Evolutionary conservation across 352 stramenopile species (phyloP).

Genomic region (Elongisporangium anandrum): DNA sequence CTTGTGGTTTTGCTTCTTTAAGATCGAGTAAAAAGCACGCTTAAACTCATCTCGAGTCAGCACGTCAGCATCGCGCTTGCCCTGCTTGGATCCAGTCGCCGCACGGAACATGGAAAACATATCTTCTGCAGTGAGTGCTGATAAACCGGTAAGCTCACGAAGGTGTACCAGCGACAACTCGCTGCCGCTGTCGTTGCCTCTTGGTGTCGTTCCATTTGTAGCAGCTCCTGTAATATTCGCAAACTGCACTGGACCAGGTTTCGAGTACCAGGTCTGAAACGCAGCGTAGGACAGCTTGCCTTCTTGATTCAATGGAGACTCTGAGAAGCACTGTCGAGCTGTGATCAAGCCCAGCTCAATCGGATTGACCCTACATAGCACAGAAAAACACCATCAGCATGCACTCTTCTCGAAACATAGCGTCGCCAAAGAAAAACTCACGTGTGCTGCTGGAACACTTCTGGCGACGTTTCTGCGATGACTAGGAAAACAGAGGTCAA

Average conservation of each 20-base stretch:
- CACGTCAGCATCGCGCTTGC: constrained; percentile 9
- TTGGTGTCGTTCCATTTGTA: background rate
- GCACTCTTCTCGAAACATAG: background rate
- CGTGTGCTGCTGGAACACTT: constrained; percentile 72
- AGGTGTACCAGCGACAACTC: constrained; percentile 26
- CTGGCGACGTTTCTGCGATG: constrained; percentile 57
- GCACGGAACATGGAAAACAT: constrained; percentile 56
- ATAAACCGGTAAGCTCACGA: constrained; percentile 51
- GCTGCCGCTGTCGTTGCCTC: background rate
- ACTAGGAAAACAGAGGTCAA: constrained; percentile 82
- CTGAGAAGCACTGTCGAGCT: constrained; percentile 68
- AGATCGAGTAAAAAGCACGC: constrained; percentile 54
- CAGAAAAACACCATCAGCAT: background rate
- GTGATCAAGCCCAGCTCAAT: constrained; percentile 64
- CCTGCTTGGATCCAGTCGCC: constrained; percentile 12
- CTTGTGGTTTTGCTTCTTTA: constrained; percentile 53
- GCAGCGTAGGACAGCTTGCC: constrained; percentile 70
- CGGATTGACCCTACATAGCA: constrained; percentile 39
- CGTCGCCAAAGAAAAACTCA: constrained; percentile 15
- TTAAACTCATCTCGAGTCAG: constrained; percentile 70
- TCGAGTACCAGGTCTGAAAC: constrained; percentile 78
- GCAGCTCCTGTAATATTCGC: constrained; percentile 11
- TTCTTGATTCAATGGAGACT: constrained; percentile 56
- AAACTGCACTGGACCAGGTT: constrained; percentile 48
- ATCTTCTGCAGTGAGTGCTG: constrained; percentile 42